Evolutionary conservation across 257 asterid genomes (phyloP).

Genomic region (Penstemon davidsonii): DNA sequence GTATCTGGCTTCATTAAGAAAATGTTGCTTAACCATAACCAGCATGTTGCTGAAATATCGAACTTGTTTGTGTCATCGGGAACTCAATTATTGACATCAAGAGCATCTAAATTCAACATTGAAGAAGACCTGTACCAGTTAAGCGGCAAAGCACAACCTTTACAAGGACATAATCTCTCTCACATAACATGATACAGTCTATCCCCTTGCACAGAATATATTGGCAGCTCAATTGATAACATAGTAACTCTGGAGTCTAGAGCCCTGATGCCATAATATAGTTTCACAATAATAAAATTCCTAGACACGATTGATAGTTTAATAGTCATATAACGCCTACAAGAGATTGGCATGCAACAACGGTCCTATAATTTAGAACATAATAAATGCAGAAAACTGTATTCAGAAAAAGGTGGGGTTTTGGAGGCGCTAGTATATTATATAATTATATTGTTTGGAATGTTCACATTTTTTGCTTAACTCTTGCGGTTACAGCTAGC

Average conservation of each 20-base stretch:
- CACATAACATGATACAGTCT: too few species aligned
- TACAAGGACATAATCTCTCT: too few species aligned
- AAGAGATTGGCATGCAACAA: background rate
- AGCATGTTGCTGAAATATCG: background rate
- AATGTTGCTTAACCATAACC: background rate
- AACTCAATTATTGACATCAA: background rate
- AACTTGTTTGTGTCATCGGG: background rate
- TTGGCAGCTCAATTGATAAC: too few species aligned
- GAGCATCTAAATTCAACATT: constrained; percentile 11
- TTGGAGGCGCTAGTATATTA: too few species aligned
- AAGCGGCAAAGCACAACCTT: too few species aligned
- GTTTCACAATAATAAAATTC: background rate
- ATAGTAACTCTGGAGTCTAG: background rate
- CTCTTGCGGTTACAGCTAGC: background rate
- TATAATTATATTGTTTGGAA: background rate
- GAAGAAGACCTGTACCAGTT: too few species aligned
- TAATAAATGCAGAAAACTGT: background rate
- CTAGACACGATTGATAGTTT: background rate
- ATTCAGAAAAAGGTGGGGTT: background rate
- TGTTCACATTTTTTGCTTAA: background rate
- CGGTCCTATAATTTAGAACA: background rate
- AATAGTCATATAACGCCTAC: background rate
- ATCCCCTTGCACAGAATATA: too few species aligned
- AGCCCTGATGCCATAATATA: constrained; percentile 3
- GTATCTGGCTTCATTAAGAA: too few species aligned